phyloP scores from a whole-genome alignment of 176 grass and related monocot species.

The Lolium perenne region DNA sequence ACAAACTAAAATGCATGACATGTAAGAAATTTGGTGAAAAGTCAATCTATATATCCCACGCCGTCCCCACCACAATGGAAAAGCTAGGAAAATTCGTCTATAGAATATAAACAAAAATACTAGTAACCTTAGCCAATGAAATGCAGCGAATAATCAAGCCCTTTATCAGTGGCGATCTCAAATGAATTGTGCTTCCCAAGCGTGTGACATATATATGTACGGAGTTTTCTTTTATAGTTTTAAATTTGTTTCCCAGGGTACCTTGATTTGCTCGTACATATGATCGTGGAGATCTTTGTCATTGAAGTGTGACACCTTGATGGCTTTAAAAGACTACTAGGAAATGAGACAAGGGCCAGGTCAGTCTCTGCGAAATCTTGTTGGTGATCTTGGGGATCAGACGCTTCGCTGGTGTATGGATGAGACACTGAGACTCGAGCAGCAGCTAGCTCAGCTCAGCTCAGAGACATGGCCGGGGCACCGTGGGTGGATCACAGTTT shows the following conservation, averaged over 20 bases:
- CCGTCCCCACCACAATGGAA: not conserved
- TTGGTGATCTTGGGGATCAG: slow-evolving; percentile 49
- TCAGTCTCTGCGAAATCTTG: slow-evolving; percentile 29
- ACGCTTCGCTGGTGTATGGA: slow-evolving; percentile 45
- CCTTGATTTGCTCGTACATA: slow-evolving; percentile 14
- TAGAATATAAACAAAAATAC: not conserved
- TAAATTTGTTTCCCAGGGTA: not conserved
- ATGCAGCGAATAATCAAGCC: not conserved
- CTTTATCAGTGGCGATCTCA: not conserved
- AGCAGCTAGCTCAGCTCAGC: slow-evolving; percentile 8
- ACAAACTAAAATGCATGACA: not conserved
- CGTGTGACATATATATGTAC: not conserved
- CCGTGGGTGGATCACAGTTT: slow-evolving; percentile 48
- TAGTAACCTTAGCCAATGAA: not conserved
- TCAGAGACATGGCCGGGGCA: slow-evolving; percentile 18
- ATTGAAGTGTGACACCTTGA: slow-evolving; percentile 16
- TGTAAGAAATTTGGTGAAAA: not conserved
- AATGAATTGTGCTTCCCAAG: not conserved
- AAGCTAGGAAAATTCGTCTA: not conserved
- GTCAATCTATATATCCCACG: not conserved
- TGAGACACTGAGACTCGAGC: not conserved
- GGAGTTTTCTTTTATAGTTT: not conserved
- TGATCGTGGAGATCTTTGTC: slow-evolving; percentile 41
- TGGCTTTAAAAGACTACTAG: not conserved
- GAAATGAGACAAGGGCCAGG: not conserved